These are phyloP conservation scores for Psilocybe sp. DNA, from an alignment of 768 basidiomycete species.

Conservation along the genomic window DNA sequence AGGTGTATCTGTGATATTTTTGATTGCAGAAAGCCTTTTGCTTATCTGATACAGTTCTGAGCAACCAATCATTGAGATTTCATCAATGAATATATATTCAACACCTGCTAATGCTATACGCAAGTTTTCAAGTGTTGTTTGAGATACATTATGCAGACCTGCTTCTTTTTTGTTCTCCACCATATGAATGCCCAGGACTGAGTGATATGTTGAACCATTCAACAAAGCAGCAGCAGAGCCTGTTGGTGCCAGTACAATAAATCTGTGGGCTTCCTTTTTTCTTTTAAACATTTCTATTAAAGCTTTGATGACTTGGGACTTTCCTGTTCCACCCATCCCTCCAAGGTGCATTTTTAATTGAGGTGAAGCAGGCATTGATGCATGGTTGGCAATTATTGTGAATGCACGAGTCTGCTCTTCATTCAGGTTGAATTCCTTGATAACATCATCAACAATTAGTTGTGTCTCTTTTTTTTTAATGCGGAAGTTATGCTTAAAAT, in stretches of 20 bases:
- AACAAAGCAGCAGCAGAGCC: conserved; percentile 22
- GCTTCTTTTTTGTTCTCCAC: neutral
- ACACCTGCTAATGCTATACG: conserved; percentile 22
- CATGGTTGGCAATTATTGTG: conserved; percentile 26
- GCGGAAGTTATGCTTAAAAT: neutral
- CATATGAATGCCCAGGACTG: conserved; percentile 5
- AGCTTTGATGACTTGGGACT: conserved; percentile 28
- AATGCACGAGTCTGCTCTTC: conserved; percentile 29
- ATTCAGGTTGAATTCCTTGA: conserved; percentile 19
- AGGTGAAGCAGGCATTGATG: conserved; percentile 3
- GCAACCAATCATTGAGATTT: conserved; percentile 40
- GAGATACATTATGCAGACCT: neutral
- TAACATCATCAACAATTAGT: conserved; percentile 1
- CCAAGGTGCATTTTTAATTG: conserved; percentile 30
- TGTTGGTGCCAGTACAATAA: conserved; percentile 20
- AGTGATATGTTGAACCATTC: conserved; percentile 23
- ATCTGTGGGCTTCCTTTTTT: conserved; percentile 10
- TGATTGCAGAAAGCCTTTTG: conserved; percentile 17
- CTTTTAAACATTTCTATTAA: conserved; percentile 18
- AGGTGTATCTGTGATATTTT: conserved; percentile 12
- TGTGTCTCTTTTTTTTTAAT: neutral
- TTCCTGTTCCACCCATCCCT: conserved; percentile 34
- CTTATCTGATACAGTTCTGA: conserved; percentile 28
- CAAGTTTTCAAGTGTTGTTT: conserved; percentile 10
- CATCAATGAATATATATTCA: conserved; percentile 40